Evolutionary conservation across 108 stramenopile genomes (phyloP), one percentile per base, ranked within the genome.

Genomic region (Pseudonitzschia multiseries): DNA sequence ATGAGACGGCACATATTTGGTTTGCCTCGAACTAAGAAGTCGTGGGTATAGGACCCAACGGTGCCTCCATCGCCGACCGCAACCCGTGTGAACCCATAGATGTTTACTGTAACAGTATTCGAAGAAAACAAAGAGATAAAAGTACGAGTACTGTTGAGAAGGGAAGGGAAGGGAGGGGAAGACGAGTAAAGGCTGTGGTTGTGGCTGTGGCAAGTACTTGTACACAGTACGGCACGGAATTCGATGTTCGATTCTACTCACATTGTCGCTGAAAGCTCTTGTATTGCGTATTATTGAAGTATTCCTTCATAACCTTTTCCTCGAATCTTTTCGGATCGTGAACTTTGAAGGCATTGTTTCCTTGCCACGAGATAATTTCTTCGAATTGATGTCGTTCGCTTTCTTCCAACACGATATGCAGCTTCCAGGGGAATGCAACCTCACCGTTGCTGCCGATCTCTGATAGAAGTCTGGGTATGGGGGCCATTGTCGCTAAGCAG

Each of bases 191-290:
- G n/a, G n/a, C n/a, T n/a, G n/a, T n/a, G n/a, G n/a, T n/a, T n/a
- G n/a, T n/a, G n/a, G n/a, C n/a, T n/a, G n/a, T n/a, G n/a, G n/a
- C n/a, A n/a, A n/a, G n/a, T n/a, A n/a, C n/a, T n/a, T n/a, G n/a
- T n/a, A n/a, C n/a, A n/a, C n/a, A n/a, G n/a, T n/a, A n/a, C n/a
- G n/a, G n/a, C n/a, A n/a, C n/a, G n/a, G n/a, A n/a, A n/a, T n/a
- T n/a, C n/a, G n/a, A n/a, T n/a, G n/a, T 51, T 51, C 50, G 2
- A 10, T 51, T 51, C n/a, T n/a, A 51, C 50, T 51, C n/a, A 51
- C 50, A 9, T 10, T 92, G 88, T n/a, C 91, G 76, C 67, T 88
- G 88, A 61, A 92, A 92, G 33, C 76, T 78, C 46, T 80, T 75
- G 53, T 73, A 82, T 48, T 78, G 80, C 18, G 80, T 82, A 20